Evolutionary conservation across 129 eudicot genomes (phyloP).

Genomic region (Tagetes patula): DNA sequence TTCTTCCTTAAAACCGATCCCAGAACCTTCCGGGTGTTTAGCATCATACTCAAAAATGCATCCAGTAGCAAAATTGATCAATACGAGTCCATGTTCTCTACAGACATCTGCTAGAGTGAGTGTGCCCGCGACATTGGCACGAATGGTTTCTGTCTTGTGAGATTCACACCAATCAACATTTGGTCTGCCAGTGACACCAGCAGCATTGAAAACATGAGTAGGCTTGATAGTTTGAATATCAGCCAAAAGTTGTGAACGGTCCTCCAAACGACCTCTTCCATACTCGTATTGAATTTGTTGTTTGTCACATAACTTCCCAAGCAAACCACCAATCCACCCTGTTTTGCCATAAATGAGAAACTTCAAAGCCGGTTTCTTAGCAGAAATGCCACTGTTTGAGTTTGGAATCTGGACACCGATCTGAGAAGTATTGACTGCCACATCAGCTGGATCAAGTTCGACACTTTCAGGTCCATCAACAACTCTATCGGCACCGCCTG

Average conservation of each 20-base stretch:
- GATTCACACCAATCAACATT: conserved; percentile 99
- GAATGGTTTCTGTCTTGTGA: conserved; percentile 86
- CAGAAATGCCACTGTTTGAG: conserved; percentile 35
- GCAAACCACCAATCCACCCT: conserved; percentile 97
- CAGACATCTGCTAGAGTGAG: conserved; percentile 86
- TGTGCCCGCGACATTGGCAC: conserved; percentile 86
- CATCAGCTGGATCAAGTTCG: conserved; percentile 50
- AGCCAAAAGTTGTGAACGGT: conserved; percentile 57
- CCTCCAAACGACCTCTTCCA: conserved; percentile 86
- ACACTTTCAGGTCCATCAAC: conserved; percentile 61
- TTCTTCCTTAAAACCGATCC: conserved; percentile 93
- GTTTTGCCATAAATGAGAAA: conserved; percentile 90
- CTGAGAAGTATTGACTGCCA: conserved; percentile 36
- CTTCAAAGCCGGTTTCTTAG: conserved; percentile 58
- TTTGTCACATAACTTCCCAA: conserved; percentile 84
- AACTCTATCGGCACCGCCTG: conserved; percentile 74
- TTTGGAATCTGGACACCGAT: conserved; percentile 42
- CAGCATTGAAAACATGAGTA: conserved; percentile 96
- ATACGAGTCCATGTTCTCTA: conserved; percentile 66
- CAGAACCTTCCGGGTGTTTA: conserved; percentile 84
- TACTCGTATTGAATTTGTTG: conserved; percentile 83
- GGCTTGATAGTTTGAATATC: conserved; percentile 72
- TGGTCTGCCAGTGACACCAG: conserved; percentile 97
- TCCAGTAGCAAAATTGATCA: conserved; percentile 94
- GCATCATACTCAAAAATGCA: conserved; percentile 93